Evolutionary conservation across 1,284 basidiomycete genomes (phyloP), one percentile per base, ranked within the genome.

Genomic region (Stereum hirsutum): DNA sequence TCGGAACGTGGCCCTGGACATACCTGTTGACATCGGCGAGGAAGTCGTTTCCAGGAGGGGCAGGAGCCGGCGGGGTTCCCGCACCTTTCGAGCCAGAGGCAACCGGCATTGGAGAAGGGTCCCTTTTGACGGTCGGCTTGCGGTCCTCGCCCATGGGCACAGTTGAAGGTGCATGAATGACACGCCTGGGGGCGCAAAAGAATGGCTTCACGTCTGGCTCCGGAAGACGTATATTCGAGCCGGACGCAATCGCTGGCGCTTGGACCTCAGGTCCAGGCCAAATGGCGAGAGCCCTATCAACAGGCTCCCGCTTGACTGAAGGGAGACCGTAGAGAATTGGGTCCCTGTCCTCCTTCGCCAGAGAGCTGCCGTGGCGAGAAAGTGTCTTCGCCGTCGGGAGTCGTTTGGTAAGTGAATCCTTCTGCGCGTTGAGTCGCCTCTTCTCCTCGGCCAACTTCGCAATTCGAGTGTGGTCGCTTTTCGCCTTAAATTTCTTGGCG

Each of bases 21-120:
- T 32, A 35, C 34, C 41, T 35, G 3, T 41, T 39, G 11, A 20
- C 23, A n/a, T 35, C 24, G n/a, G 28, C 31, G 39, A 21, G n/a
- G 19, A 23, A 27, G 19, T 11, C 5, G 12, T 5, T n/a, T 30
- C n/a, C 10, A 7, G 32, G 8, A 21, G 37, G 30, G n/a, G 25
- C 3, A 6, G 8, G 28, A 4, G n/a, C 24, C 6, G 24, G 10
- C 21, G 48, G 44, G 5, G 47, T 28, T 12, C 46, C 21, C 24
- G 41, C 45, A 23, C 46, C 44, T 17, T 50, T 51, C 7, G 50
- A 52, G 3, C 50, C 49, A 23, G 52, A 54, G 14, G 47, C 51
- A 6, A 45, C 39, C 24, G 50, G 39, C 10, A 32, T 31, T 20
- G 30, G 39, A 14, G 14, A 14, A 21, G 25, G 35, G 15, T 8